Conservation (phyloP, 805 yeast genomes). For the Metschnikowia santaceciliae region DNA sequence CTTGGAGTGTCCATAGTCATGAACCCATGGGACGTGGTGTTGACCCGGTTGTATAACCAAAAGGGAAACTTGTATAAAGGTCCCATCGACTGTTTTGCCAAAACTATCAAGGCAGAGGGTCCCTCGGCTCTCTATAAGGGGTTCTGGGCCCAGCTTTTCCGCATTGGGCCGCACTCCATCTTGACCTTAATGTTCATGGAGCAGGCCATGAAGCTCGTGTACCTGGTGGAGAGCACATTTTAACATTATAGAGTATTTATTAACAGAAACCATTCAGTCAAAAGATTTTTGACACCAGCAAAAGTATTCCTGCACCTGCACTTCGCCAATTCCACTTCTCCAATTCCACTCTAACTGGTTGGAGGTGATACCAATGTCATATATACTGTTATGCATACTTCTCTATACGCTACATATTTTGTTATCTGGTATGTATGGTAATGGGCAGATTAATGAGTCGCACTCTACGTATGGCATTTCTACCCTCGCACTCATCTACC, state of each 20-base stretch:
- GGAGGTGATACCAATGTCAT: too few species aligned
- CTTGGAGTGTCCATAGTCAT: conserved; percentile 89
- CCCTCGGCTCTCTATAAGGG: conserved; percentile 86
- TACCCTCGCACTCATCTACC: not conserved
- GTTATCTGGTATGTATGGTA: too few species aligned
- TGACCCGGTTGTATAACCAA: conserved; percentile 94
- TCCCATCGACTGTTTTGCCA: conserved; percentile 82
- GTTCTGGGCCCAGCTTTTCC: conserved; percentile 83
- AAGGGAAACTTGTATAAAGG: conserved; percentile 82
- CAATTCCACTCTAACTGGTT: too few species aligned
- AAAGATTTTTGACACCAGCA: too few species aligned
- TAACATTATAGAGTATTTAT: not conserved
- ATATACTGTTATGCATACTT: too few species aligned
- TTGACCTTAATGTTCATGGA: conserved; percentile 92
- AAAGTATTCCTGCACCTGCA: too few species aligned
- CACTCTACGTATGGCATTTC: too few species aligned
- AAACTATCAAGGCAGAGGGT: conserved; percentile 85
- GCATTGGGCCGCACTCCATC: conserved; percentile 95
- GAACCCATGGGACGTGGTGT: conserved; percentile 96
- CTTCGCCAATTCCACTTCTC: too few species aligned
- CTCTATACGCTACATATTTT: too few species aligned
- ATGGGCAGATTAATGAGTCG: too few species aligned
- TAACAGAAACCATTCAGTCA: too few species aligned
- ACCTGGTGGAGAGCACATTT: conserved; percentile 24
- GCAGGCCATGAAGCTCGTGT: conserved; percentile 70